Conservation (phyloP, 345 rosid genomes). For the Syzygium grande region DNA sequence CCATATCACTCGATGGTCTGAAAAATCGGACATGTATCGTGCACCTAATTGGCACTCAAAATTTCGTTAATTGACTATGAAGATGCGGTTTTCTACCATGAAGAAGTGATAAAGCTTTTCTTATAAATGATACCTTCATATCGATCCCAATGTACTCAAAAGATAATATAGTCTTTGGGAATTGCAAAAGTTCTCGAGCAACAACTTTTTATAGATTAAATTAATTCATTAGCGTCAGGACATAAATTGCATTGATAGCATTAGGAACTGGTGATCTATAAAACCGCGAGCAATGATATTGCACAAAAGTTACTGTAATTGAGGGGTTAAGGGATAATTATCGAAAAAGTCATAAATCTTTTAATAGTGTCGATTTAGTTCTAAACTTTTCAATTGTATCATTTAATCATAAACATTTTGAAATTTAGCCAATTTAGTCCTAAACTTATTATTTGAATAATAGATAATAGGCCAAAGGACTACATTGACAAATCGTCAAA, state of each 20-base stretch:
- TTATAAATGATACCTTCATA: not conserved
- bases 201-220: not conserved
- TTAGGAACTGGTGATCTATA: not conserved
- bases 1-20: not conserved
- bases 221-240: fast-evolving
- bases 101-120: too few species aligned
- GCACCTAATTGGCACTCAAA: not conserved
- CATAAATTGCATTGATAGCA: not conserved
- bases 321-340: too few species aligned
- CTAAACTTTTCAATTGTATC: too few species aligned
- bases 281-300: fast-evolving
- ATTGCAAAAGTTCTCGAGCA: not conserved
- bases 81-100: not conserved
- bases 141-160: not conserved
- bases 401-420: too few species aligned
- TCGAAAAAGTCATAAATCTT: too few species aligned
- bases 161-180: not conserved
- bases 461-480: too few species aligned
- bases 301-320: not conserved
- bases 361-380: too few species aligned
- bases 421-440: too few species aligned
- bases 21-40: not conserved
- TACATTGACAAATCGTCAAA: too few species aligned
- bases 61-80: not conserved
- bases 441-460: too few species aligned